A percentile compares a stretch with the other conserved stretches of the same genome.
These are phyloP conservation scores for Gossypium laxum DNA, from an alignment of 441 rosid genomes.

Conservation along the genomic window DNA sequence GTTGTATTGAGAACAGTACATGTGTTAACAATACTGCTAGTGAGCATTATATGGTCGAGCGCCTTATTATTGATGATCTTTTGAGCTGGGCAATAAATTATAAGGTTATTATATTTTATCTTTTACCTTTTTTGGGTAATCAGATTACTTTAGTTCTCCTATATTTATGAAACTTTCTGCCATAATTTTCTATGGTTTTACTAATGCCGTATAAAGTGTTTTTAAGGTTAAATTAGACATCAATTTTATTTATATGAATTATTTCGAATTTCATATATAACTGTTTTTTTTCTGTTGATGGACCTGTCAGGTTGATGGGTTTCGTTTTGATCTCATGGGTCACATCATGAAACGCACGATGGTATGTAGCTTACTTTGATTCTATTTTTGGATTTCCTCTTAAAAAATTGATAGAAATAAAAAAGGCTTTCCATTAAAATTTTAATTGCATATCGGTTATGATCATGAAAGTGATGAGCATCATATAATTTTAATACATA, in stretches of 20 bases:
- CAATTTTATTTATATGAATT: conserved; percentile 8
- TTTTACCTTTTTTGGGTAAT: not conserved
- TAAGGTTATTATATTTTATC: conserved; percentile 50
- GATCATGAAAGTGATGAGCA: not conserved
- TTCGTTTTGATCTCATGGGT: conserved; percentile 95
- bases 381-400: not conserved
- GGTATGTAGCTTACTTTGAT: conserved; percentile 38
- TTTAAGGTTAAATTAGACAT: not conserved
- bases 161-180: not conserved
- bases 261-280: not conserved
- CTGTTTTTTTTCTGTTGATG: conserved; percentile 17
- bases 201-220: not conserved
- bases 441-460: not conserved
- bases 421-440: not conserved
- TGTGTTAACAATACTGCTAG: conserved; percentile 93
- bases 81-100: conserved; percentile 73
- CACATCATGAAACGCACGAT: conserved; percentile 82
- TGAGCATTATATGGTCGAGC: conserved; percentile 93
- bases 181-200: not conserved
- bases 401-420: not conserved
- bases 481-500: not conserved
- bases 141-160: not conserved
- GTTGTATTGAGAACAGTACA: conserved; percentile 74
- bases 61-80: conserved; percentile 78
- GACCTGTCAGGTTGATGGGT: conserved; percentile 77